Percentiles rank a stretch among this genome's conserved stretches.
phyloP scores from a whole-genome alignment of 192 early-diverging fungal genomes.

The Coemansia sp. region DNA sequence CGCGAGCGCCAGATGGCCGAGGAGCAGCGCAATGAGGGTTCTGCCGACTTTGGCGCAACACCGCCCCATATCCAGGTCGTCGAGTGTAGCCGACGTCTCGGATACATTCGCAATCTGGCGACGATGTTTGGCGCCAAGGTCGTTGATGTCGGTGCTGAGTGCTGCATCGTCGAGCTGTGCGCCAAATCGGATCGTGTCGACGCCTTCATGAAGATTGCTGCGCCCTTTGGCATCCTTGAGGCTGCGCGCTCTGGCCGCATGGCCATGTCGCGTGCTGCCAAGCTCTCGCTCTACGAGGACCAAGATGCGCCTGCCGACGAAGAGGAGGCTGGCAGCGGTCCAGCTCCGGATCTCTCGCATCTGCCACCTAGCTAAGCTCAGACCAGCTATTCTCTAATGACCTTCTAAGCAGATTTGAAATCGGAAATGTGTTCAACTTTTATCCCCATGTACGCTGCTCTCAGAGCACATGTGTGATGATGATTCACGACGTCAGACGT shows the following conservation, averaged over 20 bases:
- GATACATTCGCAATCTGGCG: constrained; percentile 64
- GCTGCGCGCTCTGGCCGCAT: constrained; percentile 93
- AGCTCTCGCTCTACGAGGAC: constrained; percentile 72
- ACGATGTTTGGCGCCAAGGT: constrained; percentile 84
- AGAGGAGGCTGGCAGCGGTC: constrained; percentile 39
- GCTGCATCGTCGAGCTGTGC: constrained; percentile 82
- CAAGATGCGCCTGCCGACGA: constrained; percentile 60
- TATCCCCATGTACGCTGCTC: background rate
- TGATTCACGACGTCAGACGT: too few species aligned
- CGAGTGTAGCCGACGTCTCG: constrained; percentile 60
- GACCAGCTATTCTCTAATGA: background rate
- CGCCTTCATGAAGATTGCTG: constrained; percentile 91
- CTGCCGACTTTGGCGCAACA: constrained; percentile 20
- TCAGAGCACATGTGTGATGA: background rate
- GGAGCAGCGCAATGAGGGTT: constrained; percentile 17
- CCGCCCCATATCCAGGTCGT: constrained; percentile 70
- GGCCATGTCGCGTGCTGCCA: constrained; percentile 93
- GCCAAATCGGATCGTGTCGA: constrained; percentile 89
- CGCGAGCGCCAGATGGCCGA: constrained; percentile 37
- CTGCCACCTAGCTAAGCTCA: constrained; percentile 89
- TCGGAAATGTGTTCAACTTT: background rate
- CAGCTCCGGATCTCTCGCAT: constrained; percentile 83
- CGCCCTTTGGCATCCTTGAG: constrained; percentile 95
- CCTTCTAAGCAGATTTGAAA: background rate
- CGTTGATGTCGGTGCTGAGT: constrained; percentile 86